These are phyloP conservation scores for Aspergillus vadensis DNA, from an alignment of 2,329 filamentous ascomycete species.

Conservation along the genomic window DNA sequence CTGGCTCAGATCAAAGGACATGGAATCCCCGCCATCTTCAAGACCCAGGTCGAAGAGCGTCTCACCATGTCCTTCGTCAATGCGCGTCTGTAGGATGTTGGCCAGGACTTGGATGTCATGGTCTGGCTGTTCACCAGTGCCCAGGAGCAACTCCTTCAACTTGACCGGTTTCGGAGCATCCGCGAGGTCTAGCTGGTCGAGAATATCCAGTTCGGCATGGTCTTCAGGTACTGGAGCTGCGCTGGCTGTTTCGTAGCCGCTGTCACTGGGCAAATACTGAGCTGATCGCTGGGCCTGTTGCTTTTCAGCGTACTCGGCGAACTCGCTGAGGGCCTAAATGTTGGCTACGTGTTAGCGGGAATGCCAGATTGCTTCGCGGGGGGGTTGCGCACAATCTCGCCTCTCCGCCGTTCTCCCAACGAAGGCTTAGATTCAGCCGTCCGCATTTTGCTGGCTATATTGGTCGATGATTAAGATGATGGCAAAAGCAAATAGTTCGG, in stretches of 20 bases:
- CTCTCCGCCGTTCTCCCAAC: slow-evolving; percentile 78
- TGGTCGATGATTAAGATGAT: neutral
- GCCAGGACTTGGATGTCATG: slow-evolving; percentile 65
- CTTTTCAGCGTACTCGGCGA: slow-evolving; percentile 95
- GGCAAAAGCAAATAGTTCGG: neutral
- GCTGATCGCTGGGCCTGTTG: slow-evolving; percentile 67
- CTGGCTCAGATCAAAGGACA: slow-evolving; percentile 72
- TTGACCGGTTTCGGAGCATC: slow-evolving; percentile 67
- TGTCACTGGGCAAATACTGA: slow-evolving; percentile 44
- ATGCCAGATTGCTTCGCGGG: slow-evolving; percentile 3
- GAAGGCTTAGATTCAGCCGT: slow-evolving; percentile 58
- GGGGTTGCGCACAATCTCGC: slow-evolving; percentile 69
- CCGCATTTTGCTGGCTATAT: slow-evolving; percentile 30
- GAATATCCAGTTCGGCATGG: slow-evolving; percentile 85
- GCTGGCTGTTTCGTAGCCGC: slow-evolving; percentile 42
- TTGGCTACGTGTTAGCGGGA: slow-evolving; percentile 12
- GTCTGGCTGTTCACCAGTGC: slow-evolving; percentile 55
- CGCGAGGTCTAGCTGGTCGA: slow-evolving; percentile 74
- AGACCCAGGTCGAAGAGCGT: slow-evolving; percentile 88
- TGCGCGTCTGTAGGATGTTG: slow-evolving; percentile 65
- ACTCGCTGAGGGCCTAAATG: slow-evolving; percentile 79
- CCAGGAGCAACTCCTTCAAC: slow-evolving; percentile 74
- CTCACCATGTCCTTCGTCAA: slow-evolving; percentile 85
- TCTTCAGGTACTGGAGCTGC: slow-evolving; percentile 56
- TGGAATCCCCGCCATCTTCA: slow-evolving; percentile 84